A percentile compares a stretch with the other conserved stretches of the same genome.
These are phyloP conservation scores for Ophiostoma australiae DNA, from an alignment of 2,329 filamentous ascomycete genomes.

Conservation along the genomic window DNA sequence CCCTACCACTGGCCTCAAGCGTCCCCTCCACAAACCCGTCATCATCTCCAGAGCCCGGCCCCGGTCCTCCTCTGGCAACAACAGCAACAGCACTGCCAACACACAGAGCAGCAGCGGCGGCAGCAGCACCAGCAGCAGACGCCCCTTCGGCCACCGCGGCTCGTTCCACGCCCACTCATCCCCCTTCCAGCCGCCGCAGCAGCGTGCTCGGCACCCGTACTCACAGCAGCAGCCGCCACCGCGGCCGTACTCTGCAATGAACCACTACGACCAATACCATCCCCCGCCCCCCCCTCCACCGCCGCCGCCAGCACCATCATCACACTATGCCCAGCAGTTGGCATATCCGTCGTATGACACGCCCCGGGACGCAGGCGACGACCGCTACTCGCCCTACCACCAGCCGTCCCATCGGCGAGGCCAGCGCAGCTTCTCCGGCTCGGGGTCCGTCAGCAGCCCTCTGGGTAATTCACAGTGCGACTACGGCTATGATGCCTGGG, in stretches of 20 bases:
- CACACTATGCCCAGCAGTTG: constrained; percentile 2
- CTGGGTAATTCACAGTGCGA: background rate
- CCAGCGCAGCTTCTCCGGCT: background rate
- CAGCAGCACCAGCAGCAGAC: constrained; percentile 29
- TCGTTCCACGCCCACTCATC: constrained; percentile 31
- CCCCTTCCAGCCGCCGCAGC: constrained; percentile 28
- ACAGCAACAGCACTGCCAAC: constrained; percentile 30
- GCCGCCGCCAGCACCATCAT: background rate
- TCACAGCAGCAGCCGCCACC: constrained; percentile 11
- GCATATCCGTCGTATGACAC: background rate
- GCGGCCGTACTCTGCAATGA: background rate
- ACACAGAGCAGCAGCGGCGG: background rate
- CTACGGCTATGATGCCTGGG: constrained; percentile 2
- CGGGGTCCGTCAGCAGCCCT: background rate
- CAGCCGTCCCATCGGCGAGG: background rate
- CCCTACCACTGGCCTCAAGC: constrained; percentile 40
- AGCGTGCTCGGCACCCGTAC: constrained; percentile 26
- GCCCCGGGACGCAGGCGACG: background rate
- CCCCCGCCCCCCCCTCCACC: background rate
- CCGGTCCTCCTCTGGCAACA: background rate
- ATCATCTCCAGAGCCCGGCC: constrained; percentile 43
- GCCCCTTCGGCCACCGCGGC: constrained; percentile 23
- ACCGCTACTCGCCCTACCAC: background rate
- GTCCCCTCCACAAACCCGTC: constrained; percentile 53
- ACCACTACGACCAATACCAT: background rate